Percentiles rank a stretch among this genome's conserved stretches.
Conservation (phyloP, 2,329 filamentous ascomycete genomes). For the Didymella exigua region DNA sequence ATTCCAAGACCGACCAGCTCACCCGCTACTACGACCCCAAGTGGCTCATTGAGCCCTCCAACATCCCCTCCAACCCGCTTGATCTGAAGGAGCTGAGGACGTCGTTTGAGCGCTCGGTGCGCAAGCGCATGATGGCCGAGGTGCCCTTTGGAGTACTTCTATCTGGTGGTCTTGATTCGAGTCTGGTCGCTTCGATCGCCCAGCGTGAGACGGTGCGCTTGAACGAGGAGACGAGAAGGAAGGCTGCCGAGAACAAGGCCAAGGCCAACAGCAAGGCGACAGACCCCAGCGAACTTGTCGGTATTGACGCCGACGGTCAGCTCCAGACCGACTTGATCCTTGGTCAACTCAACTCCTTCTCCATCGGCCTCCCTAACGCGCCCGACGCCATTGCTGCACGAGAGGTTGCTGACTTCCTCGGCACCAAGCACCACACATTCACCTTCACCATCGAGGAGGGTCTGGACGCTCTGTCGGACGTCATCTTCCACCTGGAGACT, state of each 20-base stretch:
- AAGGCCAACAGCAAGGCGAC: slow-evolving; percentile 21
- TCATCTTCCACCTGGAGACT: slow-evolving; percentile 96
- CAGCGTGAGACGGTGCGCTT: slow-evolving; percentile 87
- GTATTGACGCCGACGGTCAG: slow-evolving; percentile 91
- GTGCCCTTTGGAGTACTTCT: slow-evolving; percentile 96
- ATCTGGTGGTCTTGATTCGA: slow-evolving; percentile 94
- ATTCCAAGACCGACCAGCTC: slow-evolving; percentile 85
- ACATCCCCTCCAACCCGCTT: slow-evolving; percentile 77
- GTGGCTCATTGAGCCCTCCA: slow-evolving; percentile 82
- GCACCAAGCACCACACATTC: slow-evolving; percentile 97
- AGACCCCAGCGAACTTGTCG: slow-evolving; percentile 67
- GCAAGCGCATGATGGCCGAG: slow-evolving; percentile 98
- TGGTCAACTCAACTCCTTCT: slow-evolving; percentile 97
- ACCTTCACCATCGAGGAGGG: slow-evolving; percentile 98
- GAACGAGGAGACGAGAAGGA: slow-evolving; percentile 64
- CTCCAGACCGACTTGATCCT: slow-evolving; percentile 88
- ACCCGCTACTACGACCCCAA: slow-evolving; percentile 89
- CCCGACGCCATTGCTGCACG: slow-evolving; percentile 91
- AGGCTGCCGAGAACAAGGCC: slow-evolving; percentile 44
- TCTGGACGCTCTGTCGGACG: slow-evolving; percentile 93
- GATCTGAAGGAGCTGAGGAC: slow-evolving; percentile 83
- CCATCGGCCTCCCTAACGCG: slow-evolving; percentile 90
- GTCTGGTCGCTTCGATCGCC: slow-evolving; percentile 91
- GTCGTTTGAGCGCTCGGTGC: slow-evolving; percentile 85
- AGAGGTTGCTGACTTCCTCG: slow-evolving; percentile 94